Percentiles rank a stretch among this genome's conserved stretches.
phyloP scores from a whole-genome alignment of 768 basidiomycete genomes.

The Agaricus subrufescens region DNA sequence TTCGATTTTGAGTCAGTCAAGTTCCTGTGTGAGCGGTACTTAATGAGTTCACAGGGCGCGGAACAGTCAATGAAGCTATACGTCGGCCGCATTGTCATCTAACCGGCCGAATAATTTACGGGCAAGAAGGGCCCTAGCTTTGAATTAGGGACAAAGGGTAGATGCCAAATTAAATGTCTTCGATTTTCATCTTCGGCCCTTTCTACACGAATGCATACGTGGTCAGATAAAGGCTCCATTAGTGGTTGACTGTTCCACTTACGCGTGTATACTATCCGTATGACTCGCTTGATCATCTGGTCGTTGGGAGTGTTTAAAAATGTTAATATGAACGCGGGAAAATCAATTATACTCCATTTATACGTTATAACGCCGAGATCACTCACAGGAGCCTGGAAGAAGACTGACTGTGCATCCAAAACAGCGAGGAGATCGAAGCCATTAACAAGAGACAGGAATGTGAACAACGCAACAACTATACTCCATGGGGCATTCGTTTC shows the following conservation, averaged over 20 bases:
- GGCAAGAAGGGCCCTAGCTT: background rate
- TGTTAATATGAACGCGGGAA: conserved; percentile 9
- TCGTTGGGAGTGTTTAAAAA: background rate
- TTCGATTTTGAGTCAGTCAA: background rate
- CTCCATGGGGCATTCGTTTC: background rate
- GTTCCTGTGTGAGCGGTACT: conserved; percentile 1
- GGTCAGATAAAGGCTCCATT: conserved; percentile 1
- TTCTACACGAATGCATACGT: background rate
- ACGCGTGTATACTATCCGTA: conserved; percentile 1
- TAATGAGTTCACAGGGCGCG: background rate
- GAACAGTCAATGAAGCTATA: background rate
- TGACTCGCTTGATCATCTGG: background rate
- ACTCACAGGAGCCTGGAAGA: background rate
- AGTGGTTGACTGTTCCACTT: background rate
- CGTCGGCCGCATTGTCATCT: background rate
- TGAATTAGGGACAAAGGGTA: conserved; percentile 4
- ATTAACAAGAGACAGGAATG: background rate
- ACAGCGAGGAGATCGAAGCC: conserved; percentile 8
- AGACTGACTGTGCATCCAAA: background rate
- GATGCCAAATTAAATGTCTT: background rate
- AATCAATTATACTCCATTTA: background rate
- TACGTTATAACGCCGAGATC: conserved; percentile 7
- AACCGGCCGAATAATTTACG: conserved; percentile 4
- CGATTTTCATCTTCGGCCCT: background rate
- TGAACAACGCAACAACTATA: background rate